Evolutionary conservation across 305 asterid species (phyloP).

Genomic region (Fraxinus dipetala): DNA sequence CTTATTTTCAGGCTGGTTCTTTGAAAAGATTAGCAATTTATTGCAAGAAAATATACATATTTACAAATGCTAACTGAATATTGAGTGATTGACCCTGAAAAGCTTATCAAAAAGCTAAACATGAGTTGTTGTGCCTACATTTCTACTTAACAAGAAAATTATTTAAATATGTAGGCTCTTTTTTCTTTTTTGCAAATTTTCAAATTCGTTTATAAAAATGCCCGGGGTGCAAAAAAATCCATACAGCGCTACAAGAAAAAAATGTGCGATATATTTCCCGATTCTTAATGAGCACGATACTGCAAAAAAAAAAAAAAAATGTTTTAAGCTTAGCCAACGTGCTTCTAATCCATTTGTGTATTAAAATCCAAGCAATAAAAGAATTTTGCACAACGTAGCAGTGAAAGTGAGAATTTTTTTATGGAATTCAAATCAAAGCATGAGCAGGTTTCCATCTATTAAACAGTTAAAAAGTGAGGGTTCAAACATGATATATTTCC

Average conservation of each 20-base stretch:
- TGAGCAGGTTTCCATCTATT: background rate
- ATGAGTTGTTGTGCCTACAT: background rate
- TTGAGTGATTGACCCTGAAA: background rate
- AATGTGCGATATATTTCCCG: background rate
- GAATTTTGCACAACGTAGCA: background rate
- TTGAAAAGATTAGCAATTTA: background rate
- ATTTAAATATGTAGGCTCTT: background rate
- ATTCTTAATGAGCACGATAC: background rate
- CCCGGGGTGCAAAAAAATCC: background rate
- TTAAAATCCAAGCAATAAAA: background rate
- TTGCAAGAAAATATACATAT: background rate
- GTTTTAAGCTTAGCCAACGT: background rate
- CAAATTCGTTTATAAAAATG: background rate
- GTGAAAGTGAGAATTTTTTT: background rate
- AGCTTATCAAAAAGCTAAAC: background rate
- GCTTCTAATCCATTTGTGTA: background rate
- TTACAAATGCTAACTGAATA: background rate
- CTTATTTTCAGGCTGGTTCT: background rate
- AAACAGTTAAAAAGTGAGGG: background rate
- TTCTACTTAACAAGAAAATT: background rate
- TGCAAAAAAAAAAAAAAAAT: background rate
- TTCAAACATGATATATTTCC: background rate
- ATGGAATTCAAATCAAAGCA: slow-evolving; percentile 2
- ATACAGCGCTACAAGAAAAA: background rate
- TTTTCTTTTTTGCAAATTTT: background rate